phyloP scores from a whole-genome alignment of 2,329 filamentous ascomycete species.

The Didymella pomorum region DNA sequence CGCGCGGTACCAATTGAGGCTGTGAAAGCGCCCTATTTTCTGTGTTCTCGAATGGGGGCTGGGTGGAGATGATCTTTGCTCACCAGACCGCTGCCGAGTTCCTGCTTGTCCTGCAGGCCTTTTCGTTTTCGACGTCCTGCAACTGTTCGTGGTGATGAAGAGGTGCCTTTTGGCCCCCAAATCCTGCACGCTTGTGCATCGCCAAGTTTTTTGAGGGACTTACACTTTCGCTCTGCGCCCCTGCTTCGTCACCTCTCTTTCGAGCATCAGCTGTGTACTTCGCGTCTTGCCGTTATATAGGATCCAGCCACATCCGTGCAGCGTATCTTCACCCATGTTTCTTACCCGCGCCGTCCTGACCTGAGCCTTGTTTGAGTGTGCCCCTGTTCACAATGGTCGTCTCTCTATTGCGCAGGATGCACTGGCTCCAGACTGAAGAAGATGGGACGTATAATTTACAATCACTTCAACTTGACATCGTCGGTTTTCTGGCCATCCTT shows the following conservation, averaged over 20 bases:
- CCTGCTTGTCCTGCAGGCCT: constrained; percentile 4
- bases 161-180: constrained; percentile 15
- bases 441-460: constrained; percentile 20
- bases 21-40: constrained; percentile 27
- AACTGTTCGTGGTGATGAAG: background rate
- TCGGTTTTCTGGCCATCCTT: constrained; percentile 63
- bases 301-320: constrained; percentile 11
- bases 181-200: background rate
- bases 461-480: constrained; percentile 61
- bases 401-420: constrained; percentile 35
- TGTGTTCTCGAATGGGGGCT: constrained; percentile 2
- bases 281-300: constrained; percentile 8
- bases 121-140: constrained; percentile 1
- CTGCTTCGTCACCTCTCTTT: constrained; percentile 29
- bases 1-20: constrained; percentile 28
- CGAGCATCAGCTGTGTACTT: constrained; percentile 23
- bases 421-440: constrained; percentile 47
- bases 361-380: constrained; percentile 12
- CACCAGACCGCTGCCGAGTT: constrained; percentile 8
- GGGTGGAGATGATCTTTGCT: too few relatives aligned
- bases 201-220: background rate
- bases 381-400: background rate
- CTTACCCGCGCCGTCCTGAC: constrained; percentile 21
- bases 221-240: constrained; percentile 9
- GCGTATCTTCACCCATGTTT: constrained; percentile 31